phyloP scores from a whole-genome alignment of 2,329 filamentous ascomycete species.

The Colletotrichum sp. region DNA sequence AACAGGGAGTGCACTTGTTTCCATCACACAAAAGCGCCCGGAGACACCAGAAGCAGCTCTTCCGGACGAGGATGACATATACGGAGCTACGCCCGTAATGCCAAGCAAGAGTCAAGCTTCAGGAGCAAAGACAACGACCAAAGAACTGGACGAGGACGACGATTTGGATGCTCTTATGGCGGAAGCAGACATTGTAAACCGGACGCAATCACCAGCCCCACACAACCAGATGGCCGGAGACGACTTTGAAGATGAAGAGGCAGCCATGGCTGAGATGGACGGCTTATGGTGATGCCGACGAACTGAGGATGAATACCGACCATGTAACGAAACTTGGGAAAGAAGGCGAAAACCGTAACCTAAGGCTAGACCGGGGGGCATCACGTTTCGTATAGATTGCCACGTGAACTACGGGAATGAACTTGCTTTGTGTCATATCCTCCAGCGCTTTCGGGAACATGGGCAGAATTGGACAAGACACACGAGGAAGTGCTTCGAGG shows the following conservation, averaged over 20 bases:
- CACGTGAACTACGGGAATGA: not conserved
- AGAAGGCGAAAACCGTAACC: not conserved
- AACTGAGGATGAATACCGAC: not conserved
- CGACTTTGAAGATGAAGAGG: conserved; percentile 66
- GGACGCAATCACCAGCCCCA: conserved; percentile 18
- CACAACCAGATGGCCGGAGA: conserved; percentile 25
- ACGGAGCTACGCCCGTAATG: conserved; percentile 54
- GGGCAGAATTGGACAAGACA: not conserved
- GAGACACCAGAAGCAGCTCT: conserved; percentile 37
- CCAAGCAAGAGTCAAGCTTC: not conserved
- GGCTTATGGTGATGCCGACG: conserved; percentile 48
- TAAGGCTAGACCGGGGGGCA: not conserved
- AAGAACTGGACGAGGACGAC: conserved; percentile 28
- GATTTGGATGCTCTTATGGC: conserved; percentile 50
- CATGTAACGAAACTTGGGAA: not conserved
- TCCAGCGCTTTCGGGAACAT: not conserved
- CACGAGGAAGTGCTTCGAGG: not conserved
- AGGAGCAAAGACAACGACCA: not conserved
- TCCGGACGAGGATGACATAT: conserved; percentile 56
- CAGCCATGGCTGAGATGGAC: conserved; percentile 69
- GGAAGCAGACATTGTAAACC: conserved; percentile 35
- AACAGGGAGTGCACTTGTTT: conserved; percentile 30
- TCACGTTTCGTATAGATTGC: not conserved
- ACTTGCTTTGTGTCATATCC: not conserved
- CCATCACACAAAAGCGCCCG: conserved; percentile 36